Conservation (phyloP, 1,139 yeast genomes). For the Tardiomyces depauwii region DNA sequence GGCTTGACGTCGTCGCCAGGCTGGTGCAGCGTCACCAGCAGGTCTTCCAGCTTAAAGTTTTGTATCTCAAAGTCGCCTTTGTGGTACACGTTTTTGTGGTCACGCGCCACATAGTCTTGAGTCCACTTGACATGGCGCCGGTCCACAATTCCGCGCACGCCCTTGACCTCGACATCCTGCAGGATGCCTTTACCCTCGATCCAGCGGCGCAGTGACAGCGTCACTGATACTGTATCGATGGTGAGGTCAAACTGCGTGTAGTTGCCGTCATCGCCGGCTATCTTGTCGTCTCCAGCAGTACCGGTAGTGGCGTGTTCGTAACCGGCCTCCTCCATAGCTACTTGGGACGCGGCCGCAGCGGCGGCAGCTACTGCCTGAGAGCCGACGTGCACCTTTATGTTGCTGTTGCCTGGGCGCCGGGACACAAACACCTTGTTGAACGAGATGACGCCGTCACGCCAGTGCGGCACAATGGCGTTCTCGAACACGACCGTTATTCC, state of each 20-base stretch:
- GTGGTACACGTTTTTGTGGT: slow-evolving; percentile 57
- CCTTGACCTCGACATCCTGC: slow-evolving; percentile 71
- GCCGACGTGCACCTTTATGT: slow-evolving; percentile 42
- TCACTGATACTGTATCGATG: slow-evolving; percentile 72
- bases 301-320: slow-evolving; percentile 12
- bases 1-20: slow-evolving; percentile 66
- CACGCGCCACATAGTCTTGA: slow-evolving; percentile 70
- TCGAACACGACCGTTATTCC: slow-evolving; percentile 86
- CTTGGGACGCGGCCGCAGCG: slow-evolving; percentile 24
- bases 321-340: slow-evolving; percentile 7
- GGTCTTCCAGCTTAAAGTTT: slow-evolving; percentile 69
- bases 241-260: slow-evolving; percentile 92
- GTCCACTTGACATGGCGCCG: slow-evolving; percentile 81
- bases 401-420: slow-evolving; percentile 51
- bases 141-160: slow-evolving; percentile 85
- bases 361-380: slow-evolving; percentile 60
- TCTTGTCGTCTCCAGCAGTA: slow-evolving; percentile 13
- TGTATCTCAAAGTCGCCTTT: slow-evolving; percentile 94
- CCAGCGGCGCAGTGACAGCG: slow-evolving; percentile 78
- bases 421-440: slow-evolving; percentile 82
- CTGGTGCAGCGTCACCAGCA: slow-evolving; percentile 67
- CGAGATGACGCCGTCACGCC: slow-evolving; percentile 80
- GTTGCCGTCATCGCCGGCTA: slow-evolving; percentile 69
- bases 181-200: slow-evolving; percentile 81
- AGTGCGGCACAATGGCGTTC: slow-evolving; percentile 88